Conservation (phyloP, 2,329 filamentous ascomycete genomes). For the Thermochaetoides dissita region DNA sequence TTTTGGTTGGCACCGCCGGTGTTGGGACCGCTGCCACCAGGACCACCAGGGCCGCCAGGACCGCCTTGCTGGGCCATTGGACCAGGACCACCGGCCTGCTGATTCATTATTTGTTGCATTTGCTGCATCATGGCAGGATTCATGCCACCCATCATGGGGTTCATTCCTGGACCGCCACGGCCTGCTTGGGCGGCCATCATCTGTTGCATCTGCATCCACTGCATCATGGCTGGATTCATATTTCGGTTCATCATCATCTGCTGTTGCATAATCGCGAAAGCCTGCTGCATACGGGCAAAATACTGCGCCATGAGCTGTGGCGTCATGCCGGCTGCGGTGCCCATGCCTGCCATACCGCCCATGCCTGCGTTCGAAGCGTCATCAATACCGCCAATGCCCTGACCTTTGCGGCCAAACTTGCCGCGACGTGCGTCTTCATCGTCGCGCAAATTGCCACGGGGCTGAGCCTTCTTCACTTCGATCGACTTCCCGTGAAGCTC, state of each 20-base stretch:
- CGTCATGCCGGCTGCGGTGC: conserved; percentile 51
- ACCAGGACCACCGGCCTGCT: conserved; percentile 19
- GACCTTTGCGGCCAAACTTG: conserved; percentile 35
- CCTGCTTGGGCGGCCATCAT: conserved; percentile 26
- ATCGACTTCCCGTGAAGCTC: conserved; percentile 94
- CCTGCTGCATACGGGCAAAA: conserved; percentile 96
- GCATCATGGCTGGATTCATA: conserved; percentile 64
- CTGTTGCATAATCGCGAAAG: conserved; percentile 89
- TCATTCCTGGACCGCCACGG: conserved; percentile 11
- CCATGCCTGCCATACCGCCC: not conserved
- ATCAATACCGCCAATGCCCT: conserved; percentile 21
- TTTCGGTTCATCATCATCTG: conserved; percentile 69
- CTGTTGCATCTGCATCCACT: conserved; percentile 47
- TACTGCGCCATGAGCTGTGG: conserved; percentile 97
- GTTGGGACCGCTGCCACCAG: conserved; percentile 13
- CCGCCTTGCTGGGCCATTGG: conserved; percentile 4
- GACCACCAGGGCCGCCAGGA: conserved; percentile 1
- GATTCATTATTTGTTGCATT: conserved; percentile 37
- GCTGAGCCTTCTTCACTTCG: conserved; percentile 96
- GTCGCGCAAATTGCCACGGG: conserved; percentile 83
- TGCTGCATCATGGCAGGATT: conserved; percentile 27
- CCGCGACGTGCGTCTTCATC: conserved; percentile 60
- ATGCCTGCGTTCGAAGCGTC: conserved; percentile 21
- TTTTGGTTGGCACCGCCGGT: conserved; percentile 5
- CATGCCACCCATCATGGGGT: conserved; percentile 22